Base-by-base conservation (phyloP, 2,329 filamentous ascomycete species). In the Aureobasidium mangrovei region DNA sequence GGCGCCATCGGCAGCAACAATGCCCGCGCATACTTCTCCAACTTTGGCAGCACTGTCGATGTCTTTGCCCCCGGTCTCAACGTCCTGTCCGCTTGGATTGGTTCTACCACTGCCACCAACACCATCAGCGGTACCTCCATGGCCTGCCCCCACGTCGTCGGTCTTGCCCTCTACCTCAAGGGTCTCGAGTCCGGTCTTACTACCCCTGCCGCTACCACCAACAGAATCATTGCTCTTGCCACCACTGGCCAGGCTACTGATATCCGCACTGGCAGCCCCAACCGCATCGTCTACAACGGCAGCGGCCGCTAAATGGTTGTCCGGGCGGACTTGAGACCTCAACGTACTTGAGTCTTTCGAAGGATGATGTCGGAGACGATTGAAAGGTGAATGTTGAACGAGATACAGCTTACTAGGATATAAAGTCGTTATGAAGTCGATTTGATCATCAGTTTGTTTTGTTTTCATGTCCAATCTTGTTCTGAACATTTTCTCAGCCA, bases 141-240 rank as follows among this genome's bases (percentile, higher is more conserved):
- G 80, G 82, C 84, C 35, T 77, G 77, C 9, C 84, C 84, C 1
- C 83, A 86, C 64, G 76, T 87, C 54, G 78, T 80, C 43, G 84
- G 84, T 47, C 73, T 87, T 6, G 81, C 81, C 12, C 82, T 82
- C 41, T 87, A 86, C 68, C 70, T 58, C 36, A 49, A 58, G 28
- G 56, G 46, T 32, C 48, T 58, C 6, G 48, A 53, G n/a, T 39
- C 47, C n/a, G 53, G 53, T 5, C 32, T 53, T 28, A 29, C 10
- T 3, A 44, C 26, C 8, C 46, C 42, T 31, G 29, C 53, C 9
- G 36, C 39, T 7, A 51, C 32, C 18, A 58, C 45, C 26, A 44
- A 44, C 35, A 49, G 43, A 24, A 48, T 56, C 28, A 29, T 57
- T 18, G 40, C 32, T 38, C 38, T 47, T 10, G 9, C 48, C 26